Evolutionary conservation across 2,329 filamentous ascomycete species (phyloP).

Genomic region (Hypoxylon rubiginosum): DNA sequence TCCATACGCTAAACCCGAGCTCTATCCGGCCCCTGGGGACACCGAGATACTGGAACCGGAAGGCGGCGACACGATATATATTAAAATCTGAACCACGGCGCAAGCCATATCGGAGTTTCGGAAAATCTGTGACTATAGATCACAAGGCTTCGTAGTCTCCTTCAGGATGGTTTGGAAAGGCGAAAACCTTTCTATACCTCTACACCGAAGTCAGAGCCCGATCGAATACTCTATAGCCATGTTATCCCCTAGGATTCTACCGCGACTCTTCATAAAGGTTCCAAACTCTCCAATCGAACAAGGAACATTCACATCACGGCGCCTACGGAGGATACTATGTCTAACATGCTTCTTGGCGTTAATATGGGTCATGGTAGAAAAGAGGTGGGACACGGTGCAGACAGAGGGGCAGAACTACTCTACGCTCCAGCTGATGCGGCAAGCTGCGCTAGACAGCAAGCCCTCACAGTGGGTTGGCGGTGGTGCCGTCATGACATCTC

Average conservation of each 20-base stretch:
- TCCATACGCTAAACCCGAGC: conserved; percentile 17
- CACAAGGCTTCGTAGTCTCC: not conserved
- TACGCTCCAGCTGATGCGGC: conserved; percentile 42
- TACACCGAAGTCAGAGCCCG: conserved; percentile 30
- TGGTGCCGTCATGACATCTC: conserved; percentile 35
- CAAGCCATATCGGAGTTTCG: not conserved
- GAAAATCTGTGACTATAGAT: not conserved
- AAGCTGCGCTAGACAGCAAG: conserved; percentile 31
- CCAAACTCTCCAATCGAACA: conserved; percentile 46
- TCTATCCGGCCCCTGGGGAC: not conserved
- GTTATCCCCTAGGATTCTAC: conserved; percentile 42
- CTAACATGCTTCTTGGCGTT: conserved; percentile 33
- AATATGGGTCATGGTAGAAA: conserved; percentile 38
- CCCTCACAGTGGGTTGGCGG: conserved; percentile 45
- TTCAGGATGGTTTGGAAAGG: conserved; percentile 39
- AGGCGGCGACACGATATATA: not conserved
- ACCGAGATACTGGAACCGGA: conserved; percentile 22
- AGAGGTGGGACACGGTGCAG: conserved; percentile 30
- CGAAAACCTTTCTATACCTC: conserved; percentile 33
- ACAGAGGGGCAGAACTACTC: conserved; percentile 37
- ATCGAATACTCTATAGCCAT: conserved; percentile 36
- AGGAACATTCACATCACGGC: conserved; percentile 42
- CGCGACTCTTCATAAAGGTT: conserved; percentile 41
- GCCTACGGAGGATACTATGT: conserved; percentile 43
- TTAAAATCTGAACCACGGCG: not conserved